These are phyloP conservation scores for Pseudotsuga menziesii DNA, from an alignment of 75 land plant genomes.

Conservation along the genomic window DNA sequence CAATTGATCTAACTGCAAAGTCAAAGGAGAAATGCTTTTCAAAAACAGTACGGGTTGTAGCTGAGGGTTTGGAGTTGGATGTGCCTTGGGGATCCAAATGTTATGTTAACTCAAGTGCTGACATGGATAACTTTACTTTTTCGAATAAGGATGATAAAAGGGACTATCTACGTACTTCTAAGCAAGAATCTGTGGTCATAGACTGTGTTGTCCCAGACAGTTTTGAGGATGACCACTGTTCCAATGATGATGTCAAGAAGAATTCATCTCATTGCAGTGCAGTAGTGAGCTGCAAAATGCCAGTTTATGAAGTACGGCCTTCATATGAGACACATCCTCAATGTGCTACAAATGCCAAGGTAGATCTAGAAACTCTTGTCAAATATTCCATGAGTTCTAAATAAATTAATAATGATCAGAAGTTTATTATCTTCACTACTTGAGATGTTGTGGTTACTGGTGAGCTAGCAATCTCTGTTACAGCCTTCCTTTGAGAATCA, in stretches of 20 bases:
- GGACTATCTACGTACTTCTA: not conserved
- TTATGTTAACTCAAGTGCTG: not conserved
- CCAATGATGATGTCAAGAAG: not conserved
- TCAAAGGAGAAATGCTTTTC: not conserved
- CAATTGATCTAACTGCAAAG: not conserved
- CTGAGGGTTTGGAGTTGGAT: not conserved
- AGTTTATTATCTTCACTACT: not conserved
- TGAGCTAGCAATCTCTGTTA: not conserved
- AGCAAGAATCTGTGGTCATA: not conserved
- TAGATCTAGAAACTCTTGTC: not conserved
- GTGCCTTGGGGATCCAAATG: not conserved
- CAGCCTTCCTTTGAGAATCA: not conserved
- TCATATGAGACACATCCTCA: not conserved
- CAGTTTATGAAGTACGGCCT: not conserved
- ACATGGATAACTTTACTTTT: not conserved
- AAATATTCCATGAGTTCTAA: not conserved
- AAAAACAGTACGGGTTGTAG: not conserved
- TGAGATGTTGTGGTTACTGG: not conserved
- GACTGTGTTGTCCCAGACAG: conserved; percentile 37
- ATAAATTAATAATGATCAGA: not conserved
- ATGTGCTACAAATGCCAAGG: not conserved
- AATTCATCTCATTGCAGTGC: not conserved
- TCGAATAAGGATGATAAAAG: not conserved
- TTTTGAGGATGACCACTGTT: conserved; percentile 28
- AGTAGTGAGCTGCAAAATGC: too few relatives aligned